These are phyloP conservation scores for Caryopteris hybrid DNA, from an alignment of 305 asterid species.

Conservation along the genomic window DNA sequence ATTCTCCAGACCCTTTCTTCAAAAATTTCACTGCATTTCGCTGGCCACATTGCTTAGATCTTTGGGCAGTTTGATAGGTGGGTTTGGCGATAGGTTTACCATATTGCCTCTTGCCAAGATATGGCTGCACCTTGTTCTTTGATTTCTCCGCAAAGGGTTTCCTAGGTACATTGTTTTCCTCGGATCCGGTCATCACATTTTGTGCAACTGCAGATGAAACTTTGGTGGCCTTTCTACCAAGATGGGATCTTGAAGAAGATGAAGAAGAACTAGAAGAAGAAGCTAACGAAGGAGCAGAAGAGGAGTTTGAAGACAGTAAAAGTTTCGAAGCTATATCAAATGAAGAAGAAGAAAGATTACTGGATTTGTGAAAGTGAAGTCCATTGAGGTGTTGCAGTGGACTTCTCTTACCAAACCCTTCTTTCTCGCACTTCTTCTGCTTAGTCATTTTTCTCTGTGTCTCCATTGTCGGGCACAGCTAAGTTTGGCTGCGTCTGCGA, in stretches of 20 bases:
- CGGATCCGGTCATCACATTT: slow-evolving; percentile 19
- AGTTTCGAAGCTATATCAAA: too few species aligned
- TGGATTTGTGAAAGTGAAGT: neutral
- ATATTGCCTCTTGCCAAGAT: too few species aligned
- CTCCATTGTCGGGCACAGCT: neutral
- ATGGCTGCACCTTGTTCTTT: neutral
- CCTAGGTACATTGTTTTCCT: slow-evolving; percentile 8
- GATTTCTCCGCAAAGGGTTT: slow-evolving; percentile 1
- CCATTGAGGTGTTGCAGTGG: neutral
- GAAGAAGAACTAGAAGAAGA: slow-evolving; percentile 7
- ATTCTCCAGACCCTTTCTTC: neutral
- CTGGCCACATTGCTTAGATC: neutral
- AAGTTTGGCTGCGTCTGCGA: too few species aligned
- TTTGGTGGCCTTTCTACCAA: slow-evolving; percentile 3
- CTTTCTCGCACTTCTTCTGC: neutral
- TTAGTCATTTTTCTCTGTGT: neutral
- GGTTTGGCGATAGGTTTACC: too few species aligned
- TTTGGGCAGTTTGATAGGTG: neutral
- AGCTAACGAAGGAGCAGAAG: slow-evolving; percentile 1
- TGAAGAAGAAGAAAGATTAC: neutral
- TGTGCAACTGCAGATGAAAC: neutral
- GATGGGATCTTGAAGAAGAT: neutral
- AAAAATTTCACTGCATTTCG: neutral
- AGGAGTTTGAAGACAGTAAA: too few species aligned
- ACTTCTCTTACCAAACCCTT: neutral